Conservation (phyloP, 1,284 basidiomycete genomes). For the Ceraceosorus bombacis region DNA sequence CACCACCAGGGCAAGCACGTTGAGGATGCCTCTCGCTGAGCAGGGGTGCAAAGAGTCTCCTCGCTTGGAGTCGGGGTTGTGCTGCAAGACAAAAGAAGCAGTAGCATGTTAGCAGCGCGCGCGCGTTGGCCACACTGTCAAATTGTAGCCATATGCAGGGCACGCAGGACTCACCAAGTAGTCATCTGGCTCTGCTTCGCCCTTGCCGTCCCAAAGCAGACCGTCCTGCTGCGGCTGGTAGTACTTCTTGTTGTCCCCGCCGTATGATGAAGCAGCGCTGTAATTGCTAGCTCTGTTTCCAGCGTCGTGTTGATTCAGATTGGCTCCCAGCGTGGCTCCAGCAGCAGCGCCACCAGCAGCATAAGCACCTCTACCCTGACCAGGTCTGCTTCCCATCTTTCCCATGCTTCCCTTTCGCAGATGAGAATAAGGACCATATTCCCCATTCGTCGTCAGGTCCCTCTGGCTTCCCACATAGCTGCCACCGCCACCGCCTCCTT, state of each 20-base stretch:
- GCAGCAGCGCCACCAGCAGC: not conserved
- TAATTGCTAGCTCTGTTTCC: not conserved
- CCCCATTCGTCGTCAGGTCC: not conserved
- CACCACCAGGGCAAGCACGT: constrained; percentile 22
- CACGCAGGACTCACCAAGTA: constrained; percentile 6
- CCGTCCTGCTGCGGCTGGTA: constrained; percentile 11
- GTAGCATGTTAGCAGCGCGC: not conserved
- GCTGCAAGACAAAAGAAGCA: constrained; percentile 1
- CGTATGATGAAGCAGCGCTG: constrained; percentile 14
- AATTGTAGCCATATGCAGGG: not conserved
- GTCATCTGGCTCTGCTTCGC: constrained; percentile 24
- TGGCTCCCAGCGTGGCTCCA: not conserved
- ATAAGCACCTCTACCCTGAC: not conserved
- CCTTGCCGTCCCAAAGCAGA: constrained; percentile 13
- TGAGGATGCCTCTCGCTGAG: constrained; percentile 20
- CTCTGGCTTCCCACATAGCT: too few relatives aligned
- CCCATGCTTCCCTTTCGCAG: constrained; percentile 7
- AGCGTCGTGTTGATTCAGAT: not conserved
- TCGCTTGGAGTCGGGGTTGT: constrained; percentile 13
- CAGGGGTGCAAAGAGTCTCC: constrained; percentile 7
- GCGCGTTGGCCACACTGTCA: too few relatives aligned
- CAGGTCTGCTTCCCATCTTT: not conserved
- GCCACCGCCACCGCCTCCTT: too few relatives aligned
- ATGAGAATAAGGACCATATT: constrained; percentile 5
- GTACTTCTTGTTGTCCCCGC: constrained; percentile 8